Evolutionary conservation across 2,329 filamentous ascomycete genomes (phyloP).

Genomic region (Helminthosporium solani): DNA sequence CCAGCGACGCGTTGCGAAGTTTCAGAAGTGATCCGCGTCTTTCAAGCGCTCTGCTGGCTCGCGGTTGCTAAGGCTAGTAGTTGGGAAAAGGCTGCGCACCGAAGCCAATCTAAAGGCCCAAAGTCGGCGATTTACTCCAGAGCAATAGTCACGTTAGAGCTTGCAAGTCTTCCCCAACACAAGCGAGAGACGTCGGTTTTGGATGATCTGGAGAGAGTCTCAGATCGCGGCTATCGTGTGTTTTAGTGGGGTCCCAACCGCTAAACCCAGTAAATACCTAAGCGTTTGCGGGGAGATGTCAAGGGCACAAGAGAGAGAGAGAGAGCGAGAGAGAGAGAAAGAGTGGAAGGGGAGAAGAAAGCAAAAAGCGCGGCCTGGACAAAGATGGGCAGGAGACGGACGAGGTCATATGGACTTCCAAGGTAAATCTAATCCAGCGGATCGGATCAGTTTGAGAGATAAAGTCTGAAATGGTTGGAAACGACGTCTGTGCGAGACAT

Average conservation of each 20-base stretch:
- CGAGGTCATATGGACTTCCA: not conserved
- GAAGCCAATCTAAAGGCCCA: not conserved
- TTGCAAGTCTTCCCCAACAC: not conserved
- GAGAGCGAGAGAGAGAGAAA: too few species aligned
- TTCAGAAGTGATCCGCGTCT: not conserved
- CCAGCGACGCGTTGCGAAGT: conserved; percentile 5
- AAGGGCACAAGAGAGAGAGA: not conserved
- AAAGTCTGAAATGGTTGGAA: too few species aligned
- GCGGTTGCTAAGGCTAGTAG: too few species aligned
- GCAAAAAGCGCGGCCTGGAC: not conserved
- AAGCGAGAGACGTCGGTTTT: not conserved
- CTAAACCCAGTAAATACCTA: conserved; percentile 7
- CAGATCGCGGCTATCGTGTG: conserved; percentile 6
- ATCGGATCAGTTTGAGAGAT: too few species aligned
- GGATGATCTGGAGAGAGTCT: conserved; percentile 1
- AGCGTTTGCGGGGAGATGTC: conserved; percentile 1
- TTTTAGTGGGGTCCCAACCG: conserved; percentile 14
- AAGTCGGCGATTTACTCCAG: not conserved
- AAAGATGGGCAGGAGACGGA: not conserved
- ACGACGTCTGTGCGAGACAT: not conserved
- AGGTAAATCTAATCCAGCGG: not conserved
- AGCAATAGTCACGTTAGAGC: not conserved
- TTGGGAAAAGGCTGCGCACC: too few species aligned
- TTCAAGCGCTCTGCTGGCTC: too few species aligned
- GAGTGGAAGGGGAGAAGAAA: not conserved